These are phyloP conservation scores for Amaranthus hypochondriacus DNA, from an alignment of 148 eudicot species.

Conservation along the genomic window DNA sequence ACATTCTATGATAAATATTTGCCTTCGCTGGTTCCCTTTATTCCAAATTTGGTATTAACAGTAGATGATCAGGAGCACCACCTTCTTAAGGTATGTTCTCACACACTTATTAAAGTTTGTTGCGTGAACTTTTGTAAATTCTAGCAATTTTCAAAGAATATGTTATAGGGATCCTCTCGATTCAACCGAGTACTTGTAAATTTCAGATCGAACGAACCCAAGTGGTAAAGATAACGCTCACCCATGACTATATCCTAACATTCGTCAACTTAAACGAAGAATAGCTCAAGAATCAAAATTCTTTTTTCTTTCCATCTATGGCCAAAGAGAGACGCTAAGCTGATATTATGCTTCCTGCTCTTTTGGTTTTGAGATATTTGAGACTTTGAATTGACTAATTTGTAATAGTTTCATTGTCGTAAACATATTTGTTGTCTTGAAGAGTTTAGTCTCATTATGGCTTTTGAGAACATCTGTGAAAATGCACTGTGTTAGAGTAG, in stretches of 20 bases:
- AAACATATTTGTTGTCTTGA: not conserved
- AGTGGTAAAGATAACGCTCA: too few relatives aligned
- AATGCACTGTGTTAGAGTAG: not conserved
- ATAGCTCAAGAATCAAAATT: not conserved
- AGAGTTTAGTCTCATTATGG: not conserved
- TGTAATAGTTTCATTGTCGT: not conserved
- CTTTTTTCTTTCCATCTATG: not conserved
- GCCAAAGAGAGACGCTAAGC: not conserved
- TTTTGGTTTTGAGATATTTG: not conserved
- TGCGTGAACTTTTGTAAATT: not conserved
- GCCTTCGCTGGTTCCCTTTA: constrained; percentile 56
- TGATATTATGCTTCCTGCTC: not conserved
- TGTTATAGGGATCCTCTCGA: too few relatives aligned
- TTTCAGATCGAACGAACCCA: too few relatives aligned
- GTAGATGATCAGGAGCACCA: constrained; percentile 54
- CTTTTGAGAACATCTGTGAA: not conserved
- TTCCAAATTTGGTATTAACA: constrained; percentile 55
- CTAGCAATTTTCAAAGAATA: not conserved
- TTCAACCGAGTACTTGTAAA: not conserved
- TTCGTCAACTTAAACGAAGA: not conserved
- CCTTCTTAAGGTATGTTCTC: constrained; percentile 59
- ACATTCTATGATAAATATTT: constrained; percentile 51
- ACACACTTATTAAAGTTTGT: not conserved
- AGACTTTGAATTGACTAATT: not conserved
- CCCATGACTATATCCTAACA: not conserved